Conservation (phyloP, 345 rosid species). For the Hibiscus mutabilis region DNA sequence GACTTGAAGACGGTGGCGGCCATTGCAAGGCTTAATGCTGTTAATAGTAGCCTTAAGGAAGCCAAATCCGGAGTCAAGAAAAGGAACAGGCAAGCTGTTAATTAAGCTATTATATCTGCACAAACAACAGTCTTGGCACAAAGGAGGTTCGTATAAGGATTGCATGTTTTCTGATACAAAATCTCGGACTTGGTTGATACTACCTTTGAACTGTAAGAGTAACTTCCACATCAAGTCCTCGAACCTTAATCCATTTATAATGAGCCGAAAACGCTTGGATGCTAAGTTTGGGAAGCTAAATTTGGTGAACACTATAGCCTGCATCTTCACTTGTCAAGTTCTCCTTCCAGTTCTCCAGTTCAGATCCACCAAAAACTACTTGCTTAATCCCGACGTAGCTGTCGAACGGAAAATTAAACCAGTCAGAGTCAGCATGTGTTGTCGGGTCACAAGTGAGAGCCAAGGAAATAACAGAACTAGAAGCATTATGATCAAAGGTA, state of each 20-base stretch:
- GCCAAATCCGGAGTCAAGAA: no score
- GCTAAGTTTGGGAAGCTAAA: constrained; percentile 23
- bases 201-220: not conserved
- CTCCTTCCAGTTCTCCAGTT: constrained; percentile 73
- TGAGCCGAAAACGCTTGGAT: not conserved
- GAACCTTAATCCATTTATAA: not conserved
- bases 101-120: no score
- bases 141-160: not conserved
- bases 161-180: not conserved
- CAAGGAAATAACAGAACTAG: not conserved
- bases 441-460: not conserved
- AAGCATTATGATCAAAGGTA: not conserved
- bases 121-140: not conserved
- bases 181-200: not conserved
- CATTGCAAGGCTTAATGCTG: no score
- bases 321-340: constrained; percentile 60
- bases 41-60: no score
- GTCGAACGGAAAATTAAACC: constrained; percentile 11
- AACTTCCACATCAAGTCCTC: no score
- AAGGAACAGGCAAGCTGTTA: no score
- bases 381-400: constrained; percentile 82
- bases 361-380: constrained; percentile 78
- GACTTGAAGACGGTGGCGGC: no score
- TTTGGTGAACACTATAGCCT: constrained; percentile 60
- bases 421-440: not conserved